A percentile compares a stretch with the other conserved stretches of the same genome.
These are phyloP conservation scores for Tolypocladium cylindrosporum DNA, from an alignment of 2,329 filamentous ascomycete genomes.

Conservation along the genomic window DNA sequence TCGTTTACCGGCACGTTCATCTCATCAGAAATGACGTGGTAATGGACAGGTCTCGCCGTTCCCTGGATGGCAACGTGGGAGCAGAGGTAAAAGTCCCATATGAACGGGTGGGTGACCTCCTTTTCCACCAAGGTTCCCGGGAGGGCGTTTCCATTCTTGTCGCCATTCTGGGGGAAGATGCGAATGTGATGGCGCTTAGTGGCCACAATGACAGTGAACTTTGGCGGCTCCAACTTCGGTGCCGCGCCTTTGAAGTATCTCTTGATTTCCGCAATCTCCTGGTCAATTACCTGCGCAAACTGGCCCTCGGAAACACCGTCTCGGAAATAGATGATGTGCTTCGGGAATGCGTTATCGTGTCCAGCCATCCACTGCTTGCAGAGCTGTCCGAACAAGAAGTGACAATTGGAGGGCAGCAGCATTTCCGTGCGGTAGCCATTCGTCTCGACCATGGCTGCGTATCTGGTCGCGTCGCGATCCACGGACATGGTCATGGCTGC, in stretches of 20 bases:
- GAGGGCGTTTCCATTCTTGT: conserved; percentile 71
- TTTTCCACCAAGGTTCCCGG: conserved; percentile 82
- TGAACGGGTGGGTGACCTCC: conserved; percentile 83
- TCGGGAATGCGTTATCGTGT: conserved; percentile 36
- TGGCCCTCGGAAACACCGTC: conserved; percentile 88
- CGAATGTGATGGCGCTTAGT: conserved; percentile 93
- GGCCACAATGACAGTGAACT: conserved; percentile 78
- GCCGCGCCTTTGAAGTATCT: conserved; percentile 35
- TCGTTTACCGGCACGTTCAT: conserved; percentile 54
- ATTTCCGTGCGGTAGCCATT: conserved; percentile 80
- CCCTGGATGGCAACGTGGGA: conserved; percentile 75
- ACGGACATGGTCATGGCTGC: conserved; percentile 79
- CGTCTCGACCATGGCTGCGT: conserved; percentile 68
- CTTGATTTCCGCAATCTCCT: conserved; percentile 69
- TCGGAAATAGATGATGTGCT: conserved; percentile 83
- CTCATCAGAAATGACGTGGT: conserved; percentile 83
- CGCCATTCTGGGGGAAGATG: conserved; percentile 67
- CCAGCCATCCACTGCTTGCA: conserved; percentile 54
- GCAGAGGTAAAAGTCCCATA: conserved; percentile 73
- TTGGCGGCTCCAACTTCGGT: conserved; percentile 32
- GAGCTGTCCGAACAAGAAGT: conserved; percentile 54
- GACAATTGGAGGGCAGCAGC: conserved; percentile 56
- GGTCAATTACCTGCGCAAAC: conserved; percentile 66
- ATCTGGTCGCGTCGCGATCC: conserved; percentile 62
- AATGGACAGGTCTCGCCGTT: conserved; percentile 85